Conservation (phyloP, 169 alveolate genomes). For the Eimeria maxima region DNA sequence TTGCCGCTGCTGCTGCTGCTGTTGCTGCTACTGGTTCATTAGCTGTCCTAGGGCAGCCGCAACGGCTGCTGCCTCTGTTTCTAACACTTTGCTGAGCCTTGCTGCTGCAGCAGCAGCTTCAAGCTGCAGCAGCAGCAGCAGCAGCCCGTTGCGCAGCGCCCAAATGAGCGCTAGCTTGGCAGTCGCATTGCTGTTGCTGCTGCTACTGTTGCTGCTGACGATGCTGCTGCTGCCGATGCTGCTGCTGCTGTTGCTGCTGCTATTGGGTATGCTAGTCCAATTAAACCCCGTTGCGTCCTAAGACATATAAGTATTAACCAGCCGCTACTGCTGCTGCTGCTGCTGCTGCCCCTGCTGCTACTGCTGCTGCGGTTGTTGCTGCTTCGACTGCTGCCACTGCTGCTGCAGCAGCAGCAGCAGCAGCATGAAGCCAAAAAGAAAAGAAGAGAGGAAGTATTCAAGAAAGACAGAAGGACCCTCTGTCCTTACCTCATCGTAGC, state of each 20-base stretch:
- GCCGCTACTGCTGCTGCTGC: conserved; percentile 12
- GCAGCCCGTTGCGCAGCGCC: neutral
- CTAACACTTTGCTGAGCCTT: too few species aligned
- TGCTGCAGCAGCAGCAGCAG: conserved; percentile 49
- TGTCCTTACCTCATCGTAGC: neutral
- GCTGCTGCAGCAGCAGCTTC: too few species aligned
- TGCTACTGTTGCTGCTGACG: neutral
- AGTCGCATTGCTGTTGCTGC: conserved; percentile 48
- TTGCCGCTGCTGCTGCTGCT: too few species aligned
- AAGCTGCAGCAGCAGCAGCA: too few species aligned
- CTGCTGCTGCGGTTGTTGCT: neutral
- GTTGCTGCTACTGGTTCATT: too few species aligned
- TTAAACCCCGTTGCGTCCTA: neutral
- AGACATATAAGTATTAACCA: neutral
- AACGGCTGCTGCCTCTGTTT: too few species aligned
- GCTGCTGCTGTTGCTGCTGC: neutral
- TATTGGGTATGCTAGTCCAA: neutral
- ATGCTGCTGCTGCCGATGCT: conserved; percentile 1
- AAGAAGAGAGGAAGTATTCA: neutral
- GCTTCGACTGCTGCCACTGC: neutral
- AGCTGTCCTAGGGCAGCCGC: too few species aligned
- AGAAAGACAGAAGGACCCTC: conserved; percentile 8
- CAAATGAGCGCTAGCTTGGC: neutral
- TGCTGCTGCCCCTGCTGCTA: conserved; percentile 9
- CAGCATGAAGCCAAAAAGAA: neutral